These are phyloP conservation scores for Xylariaceae sp. DNA, from an alignment of 2,329 filamentous ascomycete genomes.

Conservation along the genomic window DNA sequence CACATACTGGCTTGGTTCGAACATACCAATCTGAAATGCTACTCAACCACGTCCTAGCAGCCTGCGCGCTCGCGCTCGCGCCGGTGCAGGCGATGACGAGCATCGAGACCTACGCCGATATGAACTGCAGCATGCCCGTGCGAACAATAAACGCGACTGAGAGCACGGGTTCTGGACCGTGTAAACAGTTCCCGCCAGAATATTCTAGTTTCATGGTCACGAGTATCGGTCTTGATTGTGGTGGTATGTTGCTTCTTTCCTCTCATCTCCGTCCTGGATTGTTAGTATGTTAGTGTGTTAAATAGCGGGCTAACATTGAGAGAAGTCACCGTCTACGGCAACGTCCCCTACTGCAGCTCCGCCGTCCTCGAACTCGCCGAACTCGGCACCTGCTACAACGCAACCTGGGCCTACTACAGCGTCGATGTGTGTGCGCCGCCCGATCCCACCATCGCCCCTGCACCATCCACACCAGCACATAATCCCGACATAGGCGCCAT, in stretches of 20 bases:
- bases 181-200: constrained; percentile 4
- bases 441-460: background rate
- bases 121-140: background rate
- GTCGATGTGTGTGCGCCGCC: constrained; percentile 1
- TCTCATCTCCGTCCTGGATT: background rate
- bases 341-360: constrained; percentile 13
- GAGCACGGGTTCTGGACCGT: constrained; percentile 9
- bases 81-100: background rate
- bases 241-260: constrained; percentile 5
- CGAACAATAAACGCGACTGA: constrained; percentile 1
- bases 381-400: constrained; percentile 10
- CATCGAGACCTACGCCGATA: constrained; percentile 9
- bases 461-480: background rate
- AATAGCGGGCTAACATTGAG: too few relatives aligned
- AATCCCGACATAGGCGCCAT: constrained; percentile 11
- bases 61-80: constrained; percentile 5
- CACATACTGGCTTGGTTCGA: too few relatives aligned
- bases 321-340: constrained; percentile 14
- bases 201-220: constrained; percentile 13
- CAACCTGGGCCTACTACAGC: constrained; percentile 13
- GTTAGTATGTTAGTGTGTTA: too few relatives aligned
- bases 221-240: constrained; percentile 5
- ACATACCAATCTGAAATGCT: too few relatives aligned
- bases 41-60: too few relatives aligned
- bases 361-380: constrained; percentile 5